These are phyloP conservation scores for Dimocarpus longan DNA, from an alignment of 345 rosid genomes.

Conservation along the genomic window DNA sequence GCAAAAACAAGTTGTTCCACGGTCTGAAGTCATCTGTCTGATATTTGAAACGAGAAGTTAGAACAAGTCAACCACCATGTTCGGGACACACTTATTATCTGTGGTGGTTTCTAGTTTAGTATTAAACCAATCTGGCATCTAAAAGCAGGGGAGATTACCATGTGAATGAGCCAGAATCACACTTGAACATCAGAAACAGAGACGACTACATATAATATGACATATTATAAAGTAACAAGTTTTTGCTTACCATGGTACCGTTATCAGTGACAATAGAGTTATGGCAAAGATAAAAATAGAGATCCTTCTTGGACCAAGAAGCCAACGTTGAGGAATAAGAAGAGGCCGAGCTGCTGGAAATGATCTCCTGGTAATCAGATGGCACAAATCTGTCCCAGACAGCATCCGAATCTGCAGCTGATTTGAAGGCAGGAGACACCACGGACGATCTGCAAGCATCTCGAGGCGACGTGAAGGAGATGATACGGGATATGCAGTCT, in stretches of 20 bases:
- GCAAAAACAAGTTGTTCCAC: too few species aligned
- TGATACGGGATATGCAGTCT: constrained; percentile 40
- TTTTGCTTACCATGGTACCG: constrained; percentile 45
- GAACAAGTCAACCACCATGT: too few species aligned
- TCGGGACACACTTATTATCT: too few species aligned
- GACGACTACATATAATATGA: too few species aligned
- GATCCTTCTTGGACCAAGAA: constrained; percentile 41
- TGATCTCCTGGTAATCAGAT: constrained; percentile 30
- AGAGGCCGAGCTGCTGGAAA: constrained; percentile 14
- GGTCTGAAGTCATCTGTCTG: too few species aligned
- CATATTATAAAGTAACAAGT: too few species aligned
- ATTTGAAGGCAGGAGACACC: constrained; percentile 42
- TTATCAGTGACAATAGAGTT: constrained; percentile 39
- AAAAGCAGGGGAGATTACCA: too few species aligned
- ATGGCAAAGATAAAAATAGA: constrained; percentile 46
- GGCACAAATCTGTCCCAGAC: constrained; percentile 62
- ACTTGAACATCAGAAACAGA: too few species aligned
- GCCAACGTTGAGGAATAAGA: background rate
- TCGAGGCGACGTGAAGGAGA: constrained; percentile 44
- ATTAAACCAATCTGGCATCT: too few species aligned
- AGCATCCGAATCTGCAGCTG: constrained; percentile 44
- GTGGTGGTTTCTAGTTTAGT: too few species aligned
- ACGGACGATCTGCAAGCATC: constrained; percentile 42
- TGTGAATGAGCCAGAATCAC: too few species aligned
- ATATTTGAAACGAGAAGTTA: too few species aligned